phyloP scores from a whole-genome alignment of 2,329 filamentous ascomycete genomes.

The Nigrospora sphaerica region DNA sequence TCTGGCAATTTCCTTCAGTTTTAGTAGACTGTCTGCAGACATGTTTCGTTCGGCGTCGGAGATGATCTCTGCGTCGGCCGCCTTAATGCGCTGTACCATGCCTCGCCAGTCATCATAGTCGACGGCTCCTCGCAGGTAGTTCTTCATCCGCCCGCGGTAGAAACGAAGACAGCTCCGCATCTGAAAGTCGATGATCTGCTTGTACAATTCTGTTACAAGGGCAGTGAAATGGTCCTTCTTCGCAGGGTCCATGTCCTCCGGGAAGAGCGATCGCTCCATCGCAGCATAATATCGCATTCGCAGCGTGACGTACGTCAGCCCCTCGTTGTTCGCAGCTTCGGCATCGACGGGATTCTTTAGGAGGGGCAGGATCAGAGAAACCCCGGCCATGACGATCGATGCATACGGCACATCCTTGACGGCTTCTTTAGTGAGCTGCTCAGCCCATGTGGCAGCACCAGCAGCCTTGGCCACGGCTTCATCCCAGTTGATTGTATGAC shows the following conservation, averaged over 20 bases:
- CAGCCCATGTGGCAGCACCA: no score
- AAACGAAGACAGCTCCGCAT: slow-evolving; percentile 23
- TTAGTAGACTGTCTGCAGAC: no score
- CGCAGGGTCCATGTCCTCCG: background rate
- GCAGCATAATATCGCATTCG: slow-evolving; percentile 23
- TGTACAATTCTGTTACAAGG: slow-evolving; percentile 21
- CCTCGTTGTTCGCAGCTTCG: slow-evolving; percentile 20
- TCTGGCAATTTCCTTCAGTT: no score
- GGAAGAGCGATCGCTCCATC: slow-evolving; percentile 18
- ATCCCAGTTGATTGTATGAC: no score
- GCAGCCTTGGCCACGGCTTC: no score
- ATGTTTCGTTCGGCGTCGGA: no score
- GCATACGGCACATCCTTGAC: slow-evolving; percentile 21
- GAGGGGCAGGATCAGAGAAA: slow-evolving; percentile 27
- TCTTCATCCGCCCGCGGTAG: slow-evolving; percentile 9
- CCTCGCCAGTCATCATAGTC: slow-evolving; percentile 10
- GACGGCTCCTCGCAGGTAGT: slow-evolving; percentile 8
- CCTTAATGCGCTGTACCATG: slow-evolving; percentile 6
- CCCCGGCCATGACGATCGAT: slow-evolving; percentile 25
- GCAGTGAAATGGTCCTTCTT: slow-evolving; percentile 8
- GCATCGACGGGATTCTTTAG: slow-evolving; percentile 21
- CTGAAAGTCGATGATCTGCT: slow-evolving; percentile 26
- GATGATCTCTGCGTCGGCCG: no score
- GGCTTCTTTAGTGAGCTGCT: slow-evolving; percentile 6
- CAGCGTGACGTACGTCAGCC: slow-evolving; percentile 24